Evolutionary conservation across 2,329 filamentous ascomycete genomes (phyloP), one percentile per base, ranked within the genome.

Genomic region (Clathrospora elynae): DNA sequence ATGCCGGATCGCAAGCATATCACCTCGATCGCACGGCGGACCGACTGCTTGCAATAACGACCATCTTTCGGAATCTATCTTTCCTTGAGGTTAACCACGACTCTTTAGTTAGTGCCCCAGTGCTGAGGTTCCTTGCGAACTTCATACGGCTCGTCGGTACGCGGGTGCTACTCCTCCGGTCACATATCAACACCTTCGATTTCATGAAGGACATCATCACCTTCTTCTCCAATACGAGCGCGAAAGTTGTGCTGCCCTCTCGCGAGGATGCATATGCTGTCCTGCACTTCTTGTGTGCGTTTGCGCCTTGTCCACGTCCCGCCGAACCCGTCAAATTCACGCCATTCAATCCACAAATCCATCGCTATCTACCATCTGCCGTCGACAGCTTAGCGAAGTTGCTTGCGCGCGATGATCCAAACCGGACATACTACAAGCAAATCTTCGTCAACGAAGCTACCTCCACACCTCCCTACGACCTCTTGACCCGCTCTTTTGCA

Each of bases 191-290:
- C 70, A 93, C 88, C 0, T 76, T 96, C 54, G 93, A 99, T 70
- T 92, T 97, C 61, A 95, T 96, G 88, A 99, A 99, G 72, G 93
- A 99, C 68, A 77, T 90, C 19, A 83, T 97, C 44, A 86, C 90
- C 11, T 84, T 95, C 55, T 77, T 99, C 40, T 96, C 92, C 42
- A 97, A 99, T 68, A 83, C 95, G 33, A 85, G 90, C 6, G 83
- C 88, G 32, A 81, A 83, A 7, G 81, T 97, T 37, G 86, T 92
- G 62, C 77, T 99, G 25, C 87, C 90, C 1, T 86, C 86, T 13
- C 85, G 88, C 51, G 91, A 97, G 63, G 91, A 97, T 65, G 91
- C 91, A 0, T 76, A 90, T 25, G 90, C 88, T 60, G 77, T 97
- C 5, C 75, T 99, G 25, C 87, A 95, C 64, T 95, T 99, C 68